Percentiles rank a stretch among this genome's conserved stretches.
Conservation (phyloP, 306 rosid species). For the Cicer yamashitae region DNA sequence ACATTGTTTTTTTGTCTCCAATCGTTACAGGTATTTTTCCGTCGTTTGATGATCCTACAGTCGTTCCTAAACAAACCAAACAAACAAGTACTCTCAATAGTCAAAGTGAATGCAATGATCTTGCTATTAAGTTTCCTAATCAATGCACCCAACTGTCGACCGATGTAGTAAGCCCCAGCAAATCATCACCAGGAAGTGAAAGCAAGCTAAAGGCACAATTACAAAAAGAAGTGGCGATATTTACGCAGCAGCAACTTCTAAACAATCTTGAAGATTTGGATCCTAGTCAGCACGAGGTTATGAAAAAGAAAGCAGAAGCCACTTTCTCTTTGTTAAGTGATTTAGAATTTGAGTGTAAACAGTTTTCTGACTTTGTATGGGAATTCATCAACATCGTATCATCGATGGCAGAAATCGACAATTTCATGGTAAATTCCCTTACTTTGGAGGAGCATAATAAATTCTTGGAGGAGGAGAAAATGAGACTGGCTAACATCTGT, state of each 20-base stretch:
- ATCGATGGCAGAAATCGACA: conserved; percentile 32
- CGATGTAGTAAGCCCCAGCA: not conserved
- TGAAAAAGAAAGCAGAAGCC: conserved; percentile 45
- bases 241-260: conserved; percentile 31
- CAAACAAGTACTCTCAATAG: conserved; percentile 1
- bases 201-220: conserved; percentile 26
- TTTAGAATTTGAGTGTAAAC: conserved; percentile 34
- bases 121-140: not conserved
- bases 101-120: conserved; percentile 18
- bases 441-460: conserved; percentile 35
- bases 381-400: conserved; percentile 38
- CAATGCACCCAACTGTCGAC: conserved; percentile 18
- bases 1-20: not conserved
- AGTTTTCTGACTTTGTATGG: conserved; percentile 45
- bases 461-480: conserved; percentile 38
- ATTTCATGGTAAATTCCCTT: conserved; percentile 31
- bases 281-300: conserved; percentile 38
- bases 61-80: conserved; percentile 34
- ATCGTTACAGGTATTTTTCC: conserved; percentile 43
- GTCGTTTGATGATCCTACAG: conserved; percentile 25
- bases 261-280: conserved; percentile 30
- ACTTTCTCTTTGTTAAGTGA: not conserved
- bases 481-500: conserved; percentile 23
- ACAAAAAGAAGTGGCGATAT: conserved; percentile 8
- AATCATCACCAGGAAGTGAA: conserved; percentile 25